A percentile compares a stretch with the other conserved stretches of the same genome.
Evolutionary conservation across 2,329 filamentous ascomycete species (phyloP).

Genomic region (Ascochyta lentis): DNA sequence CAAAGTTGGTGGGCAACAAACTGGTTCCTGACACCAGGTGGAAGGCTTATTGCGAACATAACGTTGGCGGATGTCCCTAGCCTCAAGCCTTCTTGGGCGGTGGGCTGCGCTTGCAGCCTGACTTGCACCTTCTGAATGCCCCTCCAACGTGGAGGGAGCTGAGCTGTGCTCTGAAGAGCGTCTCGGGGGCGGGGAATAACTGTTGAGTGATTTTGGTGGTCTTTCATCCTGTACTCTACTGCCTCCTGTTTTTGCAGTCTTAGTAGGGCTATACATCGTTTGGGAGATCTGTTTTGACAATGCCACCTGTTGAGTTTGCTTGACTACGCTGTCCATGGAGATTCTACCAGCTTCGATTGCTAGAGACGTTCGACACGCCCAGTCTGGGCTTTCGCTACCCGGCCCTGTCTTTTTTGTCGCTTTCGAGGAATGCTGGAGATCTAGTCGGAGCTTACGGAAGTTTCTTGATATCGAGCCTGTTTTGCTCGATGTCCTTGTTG

Average conservation of each 20-base stretch:
- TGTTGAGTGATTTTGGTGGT: background rate
- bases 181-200: background rate
- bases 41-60: no score
- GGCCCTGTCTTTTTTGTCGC: background rate
- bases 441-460: background rate
- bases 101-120: background rate
- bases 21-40: no score
- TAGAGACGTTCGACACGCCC: constrained; percentile 5
- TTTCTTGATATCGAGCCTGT: background rate
- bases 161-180: background rate
- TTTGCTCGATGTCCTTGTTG: background rate
- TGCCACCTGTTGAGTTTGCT: background rate
- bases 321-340: background rate
- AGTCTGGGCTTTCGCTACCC: constrained; percentile 7
- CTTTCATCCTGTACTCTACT: background rate
- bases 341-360: constrained; percentile 2
- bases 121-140: background rate
- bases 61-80: background rate
- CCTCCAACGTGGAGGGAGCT: background rate
- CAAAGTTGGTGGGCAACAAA: no score
- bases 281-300: background rate
- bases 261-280: background rate
- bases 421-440: background rate
- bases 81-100: background rate
- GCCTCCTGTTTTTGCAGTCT: background rate